phyloP scores from a whole-genome alignment of 2,329 filamentous ascomycete genomes.

The Didymella pomorum region DNA sequence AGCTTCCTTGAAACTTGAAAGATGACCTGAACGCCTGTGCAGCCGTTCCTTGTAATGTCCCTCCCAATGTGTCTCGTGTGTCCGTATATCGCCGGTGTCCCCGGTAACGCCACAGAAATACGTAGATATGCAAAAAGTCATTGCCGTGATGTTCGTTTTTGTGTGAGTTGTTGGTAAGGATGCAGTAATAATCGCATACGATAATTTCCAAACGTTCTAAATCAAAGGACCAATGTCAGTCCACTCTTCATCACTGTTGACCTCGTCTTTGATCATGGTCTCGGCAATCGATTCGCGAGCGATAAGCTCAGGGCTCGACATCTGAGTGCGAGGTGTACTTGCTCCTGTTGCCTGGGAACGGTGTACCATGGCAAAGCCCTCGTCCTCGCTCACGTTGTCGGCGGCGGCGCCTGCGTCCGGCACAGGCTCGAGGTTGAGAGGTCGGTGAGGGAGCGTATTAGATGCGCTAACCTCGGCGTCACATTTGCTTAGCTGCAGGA shows the following conservation, averaged over 20 bases:
- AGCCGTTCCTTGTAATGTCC: not conserved
- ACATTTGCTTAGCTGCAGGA: not conserved
- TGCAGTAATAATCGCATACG: not conserved
- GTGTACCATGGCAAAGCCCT: conserved; percentile 8
- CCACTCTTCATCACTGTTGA: conserved; percentile 11
- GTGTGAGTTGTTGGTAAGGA: not conserved
- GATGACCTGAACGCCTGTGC: not conserved
- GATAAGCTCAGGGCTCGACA: conserved; percentile 21
- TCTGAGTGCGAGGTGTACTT: not conserved
- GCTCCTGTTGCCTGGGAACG: not conserved
- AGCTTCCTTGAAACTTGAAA: not conserved
- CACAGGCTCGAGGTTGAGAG: not conserved
- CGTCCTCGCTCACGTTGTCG: conserved; percentile 14
- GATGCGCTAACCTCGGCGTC: not conserved
- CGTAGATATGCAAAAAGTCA: not conserved
- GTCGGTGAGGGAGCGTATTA: not conserved
- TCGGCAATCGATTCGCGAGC: not conserved
- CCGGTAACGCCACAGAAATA: not conserved
- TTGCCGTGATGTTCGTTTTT: not conserved
- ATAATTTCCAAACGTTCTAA: not conserved
- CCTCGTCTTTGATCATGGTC: not conserved
- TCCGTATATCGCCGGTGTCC: not conserved
- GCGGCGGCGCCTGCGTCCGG: not conserved
- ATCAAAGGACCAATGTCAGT: not conserved
- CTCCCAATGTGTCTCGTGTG: not conserved